Base-by-base conservation (phyloP, 2,329 filamentous ascomycete species). In the Dryadomyces quercivorus region DNA sequence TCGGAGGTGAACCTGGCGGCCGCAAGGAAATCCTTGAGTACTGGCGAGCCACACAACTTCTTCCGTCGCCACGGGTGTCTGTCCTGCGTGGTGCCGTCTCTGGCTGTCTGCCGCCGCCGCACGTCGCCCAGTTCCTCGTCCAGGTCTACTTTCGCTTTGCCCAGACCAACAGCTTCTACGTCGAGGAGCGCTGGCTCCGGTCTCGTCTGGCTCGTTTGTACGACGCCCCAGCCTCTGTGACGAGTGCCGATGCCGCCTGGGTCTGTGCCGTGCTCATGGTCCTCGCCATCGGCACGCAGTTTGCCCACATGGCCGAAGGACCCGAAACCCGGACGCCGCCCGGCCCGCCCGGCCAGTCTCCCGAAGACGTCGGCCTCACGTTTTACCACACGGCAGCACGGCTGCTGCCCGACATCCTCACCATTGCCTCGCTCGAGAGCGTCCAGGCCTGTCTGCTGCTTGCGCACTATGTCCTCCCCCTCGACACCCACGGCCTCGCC, bases 381-480 rank as follows among this genome's bases (percentile, higher is more conserved):
- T 78, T 81, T 57, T 81, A 81, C 58, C 75, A 78, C 53, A 74
- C 75, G 59, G 77, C 77, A 0, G 74, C 72, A 26, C 75, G 73
- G 58, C 65, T 81, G 2, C 66, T 81, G 1, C 75, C 77, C 1
- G 78, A 81, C 55, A 73, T 80, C 42, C 80, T 81, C 53, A 75
- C 76, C 1, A 72, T 74, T 7, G 74, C 75, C 0, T 80, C 77
- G 2, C 67, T 80, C 12, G 73, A 79, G 59, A 80, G 77, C 58
- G 77, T 81, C 0, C 78, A 81, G 60, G 78, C 76, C 1, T 80
- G 75, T 54, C 63, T 81, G 8, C 66, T 81, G 21, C 73, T 81
- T 15, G 77, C 75, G 2, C 71, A 78, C 10, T 81, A 80, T 58
- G 68, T 75, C 1, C 64, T 81, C 6, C 77, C 78, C 0, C 67